Evolutionary conservation across 208 protist genomes (phyloP).

Genomic region (Sergeia podlipaevii): DNA sequence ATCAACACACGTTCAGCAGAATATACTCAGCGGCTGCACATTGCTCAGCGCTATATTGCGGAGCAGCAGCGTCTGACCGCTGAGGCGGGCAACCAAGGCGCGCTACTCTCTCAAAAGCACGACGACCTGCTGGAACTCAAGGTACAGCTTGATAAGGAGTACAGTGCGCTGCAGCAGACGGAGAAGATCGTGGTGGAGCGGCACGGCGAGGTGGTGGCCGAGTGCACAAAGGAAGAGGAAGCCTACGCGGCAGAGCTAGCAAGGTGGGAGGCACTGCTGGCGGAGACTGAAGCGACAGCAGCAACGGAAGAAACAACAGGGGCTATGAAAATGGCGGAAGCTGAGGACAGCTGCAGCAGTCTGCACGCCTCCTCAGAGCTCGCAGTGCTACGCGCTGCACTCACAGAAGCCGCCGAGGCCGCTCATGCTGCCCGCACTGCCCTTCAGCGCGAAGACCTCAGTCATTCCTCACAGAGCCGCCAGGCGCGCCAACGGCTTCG

Average conservation of each 20-base stretch:
- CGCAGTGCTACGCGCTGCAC: constrained; percentile 15
- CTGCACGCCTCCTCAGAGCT: neutral
- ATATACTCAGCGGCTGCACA: constrained; percentile 23
- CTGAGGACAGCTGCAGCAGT: neutral
- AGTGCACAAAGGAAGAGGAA: constrained; percentile 11
- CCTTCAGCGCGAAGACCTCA: constrained; percentile 21
- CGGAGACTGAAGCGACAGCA: constrained; percentile 3
- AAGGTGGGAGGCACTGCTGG: constrained; percentile 3
- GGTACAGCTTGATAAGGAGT: constrained; percentile 30
- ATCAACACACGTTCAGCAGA: constrained; percentile 6
- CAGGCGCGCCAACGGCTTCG: constrained; percentile 43
- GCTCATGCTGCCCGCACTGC: constrained; percentile 5
- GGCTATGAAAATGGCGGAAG: neutral
- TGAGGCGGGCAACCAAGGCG: constrained; percentile 7
- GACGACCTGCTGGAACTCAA: constrained; percentile 16
- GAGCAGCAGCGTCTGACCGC: constrained; percentile 17
- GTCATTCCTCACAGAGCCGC: constrained; percentile 30
- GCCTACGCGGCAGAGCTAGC: constrained; percentile 14
- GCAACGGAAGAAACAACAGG: neutral
- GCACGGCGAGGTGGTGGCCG: constrained; percentile 15
- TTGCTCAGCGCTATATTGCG: constrained; percentile 24
- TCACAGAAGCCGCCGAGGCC: constrained; percentile 17
- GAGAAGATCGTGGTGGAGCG: constrained; percentile 32
- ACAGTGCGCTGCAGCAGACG: constrained; percentile 28
- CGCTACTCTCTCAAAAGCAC: constrained; percentile 15